Percentiles rank a stretch among this genome's conserved stretches.
Evolutionary conservation across 2,329 filamentous ascomycete species (phyloP).

Genomic region (Akanthomyces lecanii): DNA sequence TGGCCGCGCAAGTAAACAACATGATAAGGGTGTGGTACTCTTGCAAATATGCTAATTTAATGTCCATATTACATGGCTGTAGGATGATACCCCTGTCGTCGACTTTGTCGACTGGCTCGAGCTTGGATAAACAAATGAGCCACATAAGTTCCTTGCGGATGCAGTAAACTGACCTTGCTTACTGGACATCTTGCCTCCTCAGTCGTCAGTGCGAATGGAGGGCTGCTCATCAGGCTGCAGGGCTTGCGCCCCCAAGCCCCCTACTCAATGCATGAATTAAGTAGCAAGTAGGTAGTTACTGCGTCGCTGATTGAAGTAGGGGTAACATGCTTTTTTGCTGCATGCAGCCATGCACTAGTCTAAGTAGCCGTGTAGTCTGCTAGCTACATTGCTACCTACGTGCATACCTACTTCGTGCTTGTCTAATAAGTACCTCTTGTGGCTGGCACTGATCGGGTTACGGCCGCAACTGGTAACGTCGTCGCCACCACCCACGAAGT

Average conservation of each 20-base stretch:
- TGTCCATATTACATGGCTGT: neutral
- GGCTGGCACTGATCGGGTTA: neutral
- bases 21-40: neutral
- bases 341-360: neutral
- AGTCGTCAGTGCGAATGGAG: neutral
- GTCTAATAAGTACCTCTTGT: neutral
- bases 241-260: neutral
- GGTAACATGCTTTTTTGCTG: neutral
- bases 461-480: neutral
- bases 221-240: too few species aligned
- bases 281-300: neutral
- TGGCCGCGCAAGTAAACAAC: neutral
- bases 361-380: neutral
- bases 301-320: neutral
- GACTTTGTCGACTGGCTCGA: neutral
- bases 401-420: too few species aligned
- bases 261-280: neutral
- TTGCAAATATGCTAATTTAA: neutral
- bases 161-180: neutral
- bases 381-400: neutral
- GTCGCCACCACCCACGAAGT: neutral
- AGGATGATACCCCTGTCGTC: neutral
- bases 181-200: too few species aligned
- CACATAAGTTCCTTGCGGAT: constrained; percentile 6
- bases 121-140: neutral